These are phyloP conservation scores for Xylariaceae sp. DNA, from an alignment of 2,329 filamentous ascomycete species.

Conservation along the genomic window DNA sequence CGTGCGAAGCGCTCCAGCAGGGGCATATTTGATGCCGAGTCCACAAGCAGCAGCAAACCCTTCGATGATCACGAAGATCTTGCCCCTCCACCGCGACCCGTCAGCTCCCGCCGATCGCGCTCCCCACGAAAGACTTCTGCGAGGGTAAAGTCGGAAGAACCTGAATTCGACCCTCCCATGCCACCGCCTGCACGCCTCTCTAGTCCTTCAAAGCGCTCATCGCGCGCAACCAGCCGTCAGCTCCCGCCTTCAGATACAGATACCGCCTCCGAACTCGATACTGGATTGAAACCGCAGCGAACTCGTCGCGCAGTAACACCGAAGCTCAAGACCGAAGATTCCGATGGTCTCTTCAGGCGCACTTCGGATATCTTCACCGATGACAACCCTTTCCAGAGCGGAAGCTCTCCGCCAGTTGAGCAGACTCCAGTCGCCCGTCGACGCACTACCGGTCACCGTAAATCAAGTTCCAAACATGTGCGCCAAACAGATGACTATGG, in stretches of 20 bases:
- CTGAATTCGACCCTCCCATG: slow-evolving; percentile 35
- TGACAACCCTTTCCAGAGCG: slow-evolving; percentile 92
- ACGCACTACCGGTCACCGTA: slow-evolving; percentile 42
- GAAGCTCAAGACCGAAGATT: slow-evolving; percentile 52
- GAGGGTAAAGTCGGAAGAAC: slow-evolving; percentile 50
- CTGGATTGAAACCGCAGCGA: slow-evolving; percentile 25
- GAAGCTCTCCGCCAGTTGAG: slow-evolving; percentile 59
- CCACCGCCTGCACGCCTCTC: slow-evolving; percentile 33
- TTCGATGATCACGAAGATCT: slow-evolving; percentile 58
- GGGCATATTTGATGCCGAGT: slow-evolving; percentile 71
- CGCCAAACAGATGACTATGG: slow-evolving; percentile 42
- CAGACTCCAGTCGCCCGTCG: slow-evolving; percentile 48
- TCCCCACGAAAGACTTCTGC: slow-evolving; percentile 54
- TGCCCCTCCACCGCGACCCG: slow-evolving; percentile 40
- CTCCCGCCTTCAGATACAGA: slow-evolving; percentile 50
- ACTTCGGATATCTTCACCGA: slow-evolving; percentile 65
- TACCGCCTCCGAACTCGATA: slow-evolving; percentile 41
- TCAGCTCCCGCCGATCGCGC: slow-evolving; percentile 47
- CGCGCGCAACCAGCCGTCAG: slow-evolving; percentile 53
- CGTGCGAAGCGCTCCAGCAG: slow-evolving; percentile 80
- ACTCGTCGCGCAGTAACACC: slow-evolving; percentile 41
- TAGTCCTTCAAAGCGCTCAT: slow-evolving; percentile 52
- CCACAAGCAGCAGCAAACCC: slow-evolving; percentile 59
- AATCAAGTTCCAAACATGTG: slow-evolving; percentile 41
- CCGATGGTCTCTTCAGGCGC: slow-evolving; percentile 40